phyloP scores from a whole-genome alignment of 2,329 filamentous ascomycete species.

The Huntiella moniliformis region DNA sequence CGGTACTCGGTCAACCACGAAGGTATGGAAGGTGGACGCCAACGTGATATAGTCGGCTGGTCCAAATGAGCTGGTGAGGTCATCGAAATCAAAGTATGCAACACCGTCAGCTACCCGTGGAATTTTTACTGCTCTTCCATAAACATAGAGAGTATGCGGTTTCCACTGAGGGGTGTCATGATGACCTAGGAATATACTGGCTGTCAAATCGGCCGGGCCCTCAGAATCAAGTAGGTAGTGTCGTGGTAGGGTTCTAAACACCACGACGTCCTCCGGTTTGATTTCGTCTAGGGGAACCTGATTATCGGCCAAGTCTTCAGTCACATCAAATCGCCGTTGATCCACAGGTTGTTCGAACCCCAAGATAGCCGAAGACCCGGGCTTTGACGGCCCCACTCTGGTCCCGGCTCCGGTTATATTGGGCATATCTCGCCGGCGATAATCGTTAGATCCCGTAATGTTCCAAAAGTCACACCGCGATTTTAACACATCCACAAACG shows the following conservation, averaged over 20 bases:
- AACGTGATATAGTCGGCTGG: slow-evolving; percentile 71
- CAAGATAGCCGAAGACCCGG: too few species aligned
- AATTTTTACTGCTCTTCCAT: slow-evolving; percentile 44
- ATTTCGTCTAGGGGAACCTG: background rate
- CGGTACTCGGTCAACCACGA: slow-evolving; percentile 54
- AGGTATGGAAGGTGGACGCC: slow-evolving; percentile 60
- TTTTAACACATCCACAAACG: slow-evolving; percentile 57
- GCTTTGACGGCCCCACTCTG: background rate
- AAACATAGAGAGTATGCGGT: slow-evolving; percentile 28
- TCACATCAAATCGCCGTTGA: background rate
- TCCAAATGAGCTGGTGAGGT: slow-evolving; percentile 50
- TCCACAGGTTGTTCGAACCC: background rate
- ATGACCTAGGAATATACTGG: slow-evolving; percentile 12
- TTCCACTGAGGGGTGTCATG: background rate
- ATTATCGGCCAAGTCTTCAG: background rate
- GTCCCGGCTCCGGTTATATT: background rate
- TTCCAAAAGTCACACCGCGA: slow-evolving; percentile 70
- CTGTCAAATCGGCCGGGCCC: slow-evolving; percentile 4
- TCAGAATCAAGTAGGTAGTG: slow-evolving; percentile 5
- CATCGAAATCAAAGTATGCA: slow-evolving; percentile 46
- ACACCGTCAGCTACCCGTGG: slow-evolving; percentile 38
- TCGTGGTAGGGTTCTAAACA: background rate
- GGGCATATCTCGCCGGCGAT: slow-evolving; percentile 4
- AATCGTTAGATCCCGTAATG: slow-evolving; percentile 54
- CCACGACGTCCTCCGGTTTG: background rate